phyloP scores from a whole-genome alignment of 129 eudicot species.

The Lactuca saligna region DNA sequence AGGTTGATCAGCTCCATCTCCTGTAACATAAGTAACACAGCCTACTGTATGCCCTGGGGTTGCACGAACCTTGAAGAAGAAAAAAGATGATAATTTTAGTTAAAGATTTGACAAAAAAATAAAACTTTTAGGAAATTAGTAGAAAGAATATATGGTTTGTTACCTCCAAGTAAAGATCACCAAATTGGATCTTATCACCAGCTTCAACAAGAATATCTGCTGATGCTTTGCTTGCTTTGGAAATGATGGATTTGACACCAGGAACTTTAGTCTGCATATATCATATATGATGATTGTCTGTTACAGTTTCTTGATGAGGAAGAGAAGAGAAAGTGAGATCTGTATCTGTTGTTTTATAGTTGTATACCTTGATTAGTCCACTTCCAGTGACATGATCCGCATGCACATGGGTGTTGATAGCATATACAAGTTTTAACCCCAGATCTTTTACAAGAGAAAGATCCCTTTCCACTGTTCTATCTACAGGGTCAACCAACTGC shows the following conservation, averaged over 20 bases:
- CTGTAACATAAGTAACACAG: conserved; percentile 92
- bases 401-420: conserved; percentile 95
- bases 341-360: conserved; percentile 30
- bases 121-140: neutral
- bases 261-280: conserved; percentile 73
- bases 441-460: conserved; percentile 74
- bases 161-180: conserved; percentile 91
- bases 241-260: conserved; percentile 79
- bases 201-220: conserved; percentile 85
- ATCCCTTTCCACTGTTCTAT: conserved; percentile 87
- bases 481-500: conserved; percentile 97
- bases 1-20: conserved; percentile 82
- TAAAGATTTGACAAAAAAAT: neutral
- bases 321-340: neutral
- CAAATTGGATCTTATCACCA: conserved; percentile 77
- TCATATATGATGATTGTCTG: conserved; percentile 9
- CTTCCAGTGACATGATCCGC: conserved; percentile 97
- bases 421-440: conserved; percentile 87
- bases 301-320: conserved; percentile 12
- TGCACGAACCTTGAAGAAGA: conserved; percentile 62
- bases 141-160: neutral
- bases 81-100: neutral
- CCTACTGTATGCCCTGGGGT: conserved; percentile 98
- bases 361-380: conserved; percentile 74
- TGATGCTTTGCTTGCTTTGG: conserved; percentile 86